Conservation (phyloP, 345 rosid genomes). For the Conringia planisiliqua region DNA sequence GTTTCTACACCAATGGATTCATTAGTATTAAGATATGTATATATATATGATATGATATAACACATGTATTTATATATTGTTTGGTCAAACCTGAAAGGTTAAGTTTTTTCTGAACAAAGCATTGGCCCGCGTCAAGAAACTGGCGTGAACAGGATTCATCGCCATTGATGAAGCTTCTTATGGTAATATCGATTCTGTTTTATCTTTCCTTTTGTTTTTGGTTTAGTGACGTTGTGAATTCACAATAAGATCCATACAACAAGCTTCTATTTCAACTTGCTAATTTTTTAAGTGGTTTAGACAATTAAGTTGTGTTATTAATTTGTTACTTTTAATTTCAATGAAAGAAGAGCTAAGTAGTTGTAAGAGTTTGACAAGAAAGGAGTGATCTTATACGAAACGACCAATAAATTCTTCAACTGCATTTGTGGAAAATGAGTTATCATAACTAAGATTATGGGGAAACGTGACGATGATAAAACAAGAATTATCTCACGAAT, state of each 20-base stretch:
- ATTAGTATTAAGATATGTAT: background rate
- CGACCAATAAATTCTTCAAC: background rate
- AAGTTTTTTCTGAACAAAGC: constrained; percentile 83
- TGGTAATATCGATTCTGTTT: background rate
- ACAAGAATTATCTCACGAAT: background rate
- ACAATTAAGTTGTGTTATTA: background rate
- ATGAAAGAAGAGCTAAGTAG: too few species aligned
- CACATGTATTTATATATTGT: background rate
- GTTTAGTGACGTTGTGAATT: background rate
- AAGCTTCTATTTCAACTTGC: background rate
- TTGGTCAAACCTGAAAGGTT: constrained; percentile 60
- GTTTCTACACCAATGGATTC: constrained; percentile 45
- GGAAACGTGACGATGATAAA: background rate
- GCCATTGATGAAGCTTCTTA: constrained; percentile 33
- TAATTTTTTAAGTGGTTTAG: background rate
- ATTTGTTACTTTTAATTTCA: too few species aligned
- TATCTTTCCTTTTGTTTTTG: background rate
- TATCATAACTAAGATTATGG: background rate
- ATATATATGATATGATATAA: background rate
- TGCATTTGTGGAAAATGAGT: background rate
- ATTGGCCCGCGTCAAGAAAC: constrained; percentile 50
- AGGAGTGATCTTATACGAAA: background rate
- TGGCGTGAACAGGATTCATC: constrained; percentile 33
- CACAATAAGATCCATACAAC: background rate
- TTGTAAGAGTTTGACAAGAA: background rate